phyloP scores from a whole-genome alignment of 139 green algal genomes.

The Monoraphidium neglectum region DNA sequence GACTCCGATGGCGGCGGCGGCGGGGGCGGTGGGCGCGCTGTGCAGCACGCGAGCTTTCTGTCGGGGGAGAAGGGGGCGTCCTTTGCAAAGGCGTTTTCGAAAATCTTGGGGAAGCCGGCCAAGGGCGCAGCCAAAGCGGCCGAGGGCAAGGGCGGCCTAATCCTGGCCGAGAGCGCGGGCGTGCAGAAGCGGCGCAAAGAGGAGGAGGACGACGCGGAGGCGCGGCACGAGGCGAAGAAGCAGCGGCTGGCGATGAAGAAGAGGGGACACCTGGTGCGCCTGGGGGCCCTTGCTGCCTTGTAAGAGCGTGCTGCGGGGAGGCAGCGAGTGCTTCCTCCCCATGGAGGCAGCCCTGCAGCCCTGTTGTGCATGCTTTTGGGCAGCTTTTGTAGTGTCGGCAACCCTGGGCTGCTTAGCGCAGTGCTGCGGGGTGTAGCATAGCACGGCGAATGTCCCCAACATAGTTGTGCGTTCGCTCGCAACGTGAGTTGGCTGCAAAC shows the following conservation, averaged over 20 bases:
- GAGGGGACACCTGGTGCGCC: conserved; percentile 58
- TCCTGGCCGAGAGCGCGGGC: conserved; percentile 39
- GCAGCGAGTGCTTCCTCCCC: not conserved
- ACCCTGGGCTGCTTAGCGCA: not conserved
- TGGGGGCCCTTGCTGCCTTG: not conserved
- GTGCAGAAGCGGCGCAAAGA: conserved; percentile 59
- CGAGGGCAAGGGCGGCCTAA: conserved; percentile 13
- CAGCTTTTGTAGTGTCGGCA: not conserved
- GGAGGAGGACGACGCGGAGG: conserved; percentile 42
- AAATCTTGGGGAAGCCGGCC: conserved; percentile 50
- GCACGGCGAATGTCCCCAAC: not conserved
- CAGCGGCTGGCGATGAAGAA: conserved; percentile 60
- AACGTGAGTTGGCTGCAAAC: not conserved
- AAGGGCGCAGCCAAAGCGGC: conserved; percentile 17
- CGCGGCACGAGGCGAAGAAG: conserved; percentile 47
- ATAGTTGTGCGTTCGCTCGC: not conserved
- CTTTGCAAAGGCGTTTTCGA: conserved; percentile 76
- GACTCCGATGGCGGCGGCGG: conserved; percentile 16
- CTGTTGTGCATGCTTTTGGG: not conserved
- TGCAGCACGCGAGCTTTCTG: conserved; percentile 38
- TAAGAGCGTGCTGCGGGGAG: not conserved
- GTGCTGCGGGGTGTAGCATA: not conserved
- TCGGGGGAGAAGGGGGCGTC: conserved; percentile 62
- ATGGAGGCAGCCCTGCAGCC: not conserved
- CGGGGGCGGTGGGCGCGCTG: conserved; percentile 7